Percentiles rank a stretch among this genome's conserved stretches.
These are phyloP conservation scores for Geranomyces variabilis DNA, from an alignment of 192 early-diverging fungal genomes.

Conservation along the genomic window DNA sequence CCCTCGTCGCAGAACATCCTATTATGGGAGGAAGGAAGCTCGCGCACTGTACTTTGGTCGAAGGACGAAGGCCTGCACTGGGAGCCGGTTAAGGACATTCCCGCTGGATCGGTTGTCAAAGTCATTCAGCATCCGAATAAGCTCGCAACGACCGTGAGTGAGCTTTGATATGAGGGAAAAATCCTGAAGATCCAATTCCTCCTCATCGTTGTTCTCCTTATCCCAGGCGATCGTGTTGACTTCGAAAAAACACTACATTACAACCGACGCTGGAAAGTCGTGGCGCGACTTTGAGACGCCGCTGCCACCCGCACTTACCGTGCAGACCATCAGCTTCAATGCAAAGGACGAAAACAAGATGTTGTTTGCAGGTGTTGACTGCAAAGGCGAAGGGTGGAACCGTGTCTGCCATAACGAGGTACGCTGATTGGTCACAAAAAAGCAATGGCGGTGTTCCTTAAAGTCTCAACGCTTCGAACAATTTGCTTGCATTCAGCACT, in stretches of 20 bases:
- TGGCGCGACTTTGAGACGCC: background rate
- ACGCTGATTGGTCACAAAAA: background rate
- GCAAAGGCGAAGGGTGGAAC: background rate
- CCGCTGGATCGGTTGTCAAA: background rate
- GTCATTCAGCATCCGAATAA: slow-evolving; percentile 1
- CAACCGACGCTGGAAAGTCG: background rate
- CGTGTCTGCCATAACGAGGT: slow-evolving; percentile 5
- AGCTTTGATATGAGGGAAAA: too few species aligned
- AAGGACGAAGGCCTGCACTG: background rate
- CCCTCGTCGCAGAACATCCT: background rate
- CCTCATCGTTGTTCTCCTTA: background rate
- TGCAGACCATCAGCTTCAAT: background rate
- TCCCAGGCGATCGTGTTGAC: slow-evolving; percentile 2
- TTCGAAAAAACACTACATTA: background rate
- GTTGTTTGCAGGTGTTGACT: background rate
- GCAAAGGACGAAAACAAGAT: background rate
- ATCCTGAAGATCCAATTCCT: too few species aligned
- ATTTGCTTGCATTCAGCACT: background rate
- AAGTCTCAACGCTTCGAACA: background rate
- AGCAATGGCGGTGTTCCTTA: background rate
- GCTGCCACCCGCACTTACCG: background rate
- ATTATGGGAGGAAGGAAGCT: slow-evolving; percentile 2
- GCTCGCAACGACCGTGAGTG: background rate
- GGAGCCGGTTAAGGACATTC: background rate
- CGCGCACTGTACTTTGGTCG: background rate